These are phyloP conservation scores for Piloderma croceum DNA, from an alignment of 768 basidiomycete genomes.

Conservation along the genomic window DNA sequence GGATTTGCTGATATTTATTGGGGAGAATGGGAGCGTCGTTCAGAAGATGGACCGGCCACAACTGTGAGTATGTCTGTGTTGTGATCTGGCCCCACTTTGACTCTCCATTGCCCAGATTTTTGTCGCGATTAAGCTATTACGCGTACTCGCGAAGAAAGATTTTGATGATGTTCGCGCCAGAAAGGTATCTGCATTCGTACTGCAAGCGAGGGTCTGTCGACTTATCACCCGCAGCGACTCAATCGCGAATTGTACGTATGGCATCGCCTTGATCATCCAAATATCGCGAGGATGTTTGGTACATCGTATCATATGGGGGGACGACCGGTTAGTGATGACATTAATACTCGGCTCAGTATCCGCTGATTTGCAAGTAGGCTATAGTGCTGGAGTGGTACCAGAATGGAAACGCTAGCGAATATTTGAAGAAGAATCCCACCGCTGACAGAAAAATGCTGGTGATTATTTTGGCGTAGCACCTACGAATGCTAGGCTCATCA, in stretches of 20 bases:
- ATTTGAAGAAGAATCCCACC: constrained; percentile 27
- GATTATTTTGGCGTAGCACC: constrained; percentile 6
- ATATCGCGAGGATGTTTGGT: constrained; percentile 45
- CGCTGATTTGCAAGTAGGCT: too few species aligned
- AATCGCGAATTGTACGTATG: constrained; percentile 44
- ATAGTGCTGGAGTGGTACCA: constrained; percentile 40
- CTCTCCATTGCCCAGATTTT: background rate
- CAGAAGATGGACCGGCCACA: constrained; percentile 8
- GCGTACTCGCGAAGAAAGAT: constrained; percentile 27
- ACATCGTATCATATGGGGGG: constrained; percentile 35
- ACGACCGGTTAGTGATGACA: too few species aligned
- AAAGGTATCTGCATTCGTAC: constrained; percentile 30
- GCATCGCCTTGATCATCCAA: constrained; percentile 43
- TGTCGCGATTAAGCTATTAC: constrained; percentile 40
- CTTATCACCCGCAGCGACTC: constrained; percentile 32
- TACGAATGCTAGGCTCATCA: background rate
- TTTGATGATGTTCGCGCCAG: constrained; percentile 30
- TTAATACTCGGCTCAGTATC: too few species aligned
- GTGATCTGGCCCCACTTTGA: background rate
- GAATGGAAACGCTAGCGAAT: constrained; percentile 20
- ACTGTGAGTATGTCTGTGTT: constrained; percentile 6
- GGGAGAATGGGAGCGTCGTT: constrained; percentile 28
- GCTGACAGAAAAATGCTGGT: constrained; percentile 36
- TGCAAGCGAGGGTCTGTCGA: too few species aligned
- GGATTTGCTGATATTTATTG: constrained; percentile 46